Evolutionary conservation across 176 grass and related monocot genomes (phyloP).

Genomic region (Avena sativa): DNA sequence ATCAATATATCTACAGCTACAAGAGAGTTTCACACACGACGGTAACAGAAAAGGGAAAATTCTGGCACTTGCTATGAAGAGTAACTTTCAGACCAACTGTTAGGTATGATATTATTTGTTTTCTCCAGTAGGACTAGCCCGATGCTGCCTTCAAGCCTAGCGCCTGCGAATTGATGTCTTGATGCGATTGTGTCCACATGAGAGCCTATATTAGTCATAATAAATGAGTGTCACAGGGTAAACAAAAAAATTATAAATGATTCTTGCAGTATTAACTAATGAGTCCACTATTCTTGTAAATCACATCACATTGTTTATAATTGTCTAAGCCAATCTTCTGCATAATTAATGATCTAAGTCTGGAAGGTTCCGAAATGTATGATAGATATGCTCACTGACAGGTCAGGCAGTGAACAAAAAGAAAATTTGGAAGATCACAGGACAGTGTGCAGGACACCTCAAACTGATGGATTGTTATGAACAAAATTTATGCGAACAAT

Average conservation of each 20-base stretch:
- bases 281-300: not conserved
- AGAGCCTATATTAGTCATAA: constrained; percentile 46
- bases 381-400: not conserved
- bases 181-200: constrained; percentile 38
- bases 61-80: constrained; percentile 54
- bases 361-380: not conserved
- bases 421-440: not conserved
- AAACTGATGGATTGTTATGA: not conserved
- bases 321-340: not conserved
- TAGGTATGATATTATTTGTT: constrained; percentile 64
- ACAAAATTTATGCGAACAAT: not conserved
- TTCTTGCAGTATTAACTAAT: not conserved
- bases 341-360: not conserved
- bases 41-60: constrained; percentile 51
- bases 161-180: constrained; percentile 30
- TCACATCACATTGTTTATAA: not conserved
- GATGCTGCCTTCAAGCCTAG: constrained; percentile 53
- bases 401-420: not conserved
- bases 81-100: constrained; percentile 60
- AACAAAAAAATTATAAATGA: constrained; percentile 7
- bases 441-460: not conserved
- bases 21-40: constrained; percentile 46
- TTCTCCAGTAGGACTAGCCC: constrained; percentile 36
- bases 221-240: not conserved
- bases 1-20: constrained; percentile 68